Evolutionary conservation across 805 yeast species (phyloP).

Genomic region (Kodamaea kaohsiungensis): DNA sequence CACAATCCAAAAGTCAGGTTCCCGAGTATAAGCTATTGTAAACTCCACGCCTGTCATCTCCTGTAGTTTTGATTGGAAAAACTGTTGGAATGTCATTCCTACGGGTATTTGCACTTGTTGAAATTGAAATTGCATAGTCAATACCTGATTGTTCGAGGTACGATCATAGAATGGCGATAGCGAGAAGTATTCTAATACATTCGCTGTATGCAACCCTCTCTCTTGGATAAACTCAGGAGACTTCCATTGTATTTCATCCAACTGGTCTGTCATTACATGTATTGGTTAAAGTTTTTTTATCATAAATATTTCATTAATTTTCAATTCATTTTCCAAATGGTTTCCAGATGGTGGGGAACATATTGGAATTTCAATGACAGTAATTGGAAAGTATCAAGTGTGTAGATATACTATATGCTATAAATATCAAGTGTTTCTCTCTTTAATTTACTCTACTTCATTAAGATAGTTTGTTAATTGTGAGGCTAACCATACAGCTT

Average conservation of each 20-base stretch:
- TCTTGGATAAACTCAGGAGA: constrained; percentile 97
- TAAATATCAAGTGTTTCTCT: neutral
- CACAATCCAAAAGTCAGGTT: constrained; percentile 92
- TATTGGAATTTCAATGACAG: too few relatives aligned
- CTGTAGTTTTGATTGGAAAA: constrained; percentile 56
- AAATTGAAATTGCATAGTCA: constrained; percentile 94
- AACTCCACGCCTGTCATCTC: constrained; percentile 89
- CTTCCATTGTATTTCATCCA: constrained; percentile 95
- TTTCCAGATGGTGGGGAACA: too few relatives aligned
- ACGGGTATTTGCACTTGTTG: constrained; percentile 43
- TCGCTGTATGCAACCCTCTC: constrained; percentile 82
- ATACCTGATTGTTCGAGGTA: constrained; percentile 89
- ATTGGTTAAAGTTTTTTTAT: neutral
- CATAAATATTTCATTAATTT: neutral
- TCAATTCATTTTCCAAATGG: neutral
- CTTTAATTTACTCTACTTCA: neutral
- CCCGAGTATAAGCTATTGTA: constrained; percentile 69
- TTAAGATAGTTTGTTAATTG: constrained; percentile 19
- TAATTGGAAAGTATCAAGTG: neutral
- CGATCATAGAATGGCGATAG: constrained; percentile 95
- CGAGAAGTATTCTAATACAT: constrained; percentile 89
- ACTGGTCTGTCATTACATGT: constrained; percentile 30
- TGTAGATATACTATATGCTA: neutral
- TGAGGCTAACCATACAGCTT: constrained; percentile 57
- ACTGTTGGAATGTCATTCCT: constrained; percentile 33